These are phyloP conservation scores for Arthroderma uncinatum DNA, from an alignment of 2,329 filamentous ascomycete genomes.

Conservation along the genomic window DNA sequence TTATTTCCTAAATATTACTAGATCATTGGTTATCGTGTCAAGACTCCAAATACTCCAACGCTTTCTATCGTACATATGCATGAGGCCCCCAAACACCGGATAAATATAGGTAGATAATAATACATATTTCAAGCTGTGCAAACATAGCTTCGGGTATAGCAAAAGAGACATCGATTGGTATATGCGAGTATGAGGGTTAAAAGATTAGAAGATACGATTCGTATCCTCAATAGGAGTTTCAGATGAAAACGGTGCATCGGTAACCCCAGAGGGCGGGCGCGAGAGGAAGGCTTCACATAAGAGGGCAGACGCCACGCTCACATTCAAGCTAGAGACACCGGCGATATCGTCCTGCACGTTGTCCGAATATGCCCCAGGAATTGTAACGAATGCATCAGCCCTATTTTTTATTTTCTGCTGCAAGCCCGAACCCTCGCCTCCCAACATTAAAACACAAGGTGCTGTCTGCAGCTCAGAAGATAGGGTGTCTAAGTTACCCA, in stretches of 20 bases:
- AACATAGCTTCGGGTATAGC: background rate
- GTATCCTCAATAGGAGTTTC: background rate
- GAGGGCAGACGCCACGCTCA: slow-evolving; percentile 74
- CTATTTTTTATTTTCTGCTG: slow-evolving; percentile 51
- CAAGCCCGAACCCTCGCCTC: slow-evolving; percentile 68
- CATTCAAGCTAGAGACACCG: slow-evolving; percentile 80
- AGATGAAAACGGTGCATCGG: background rate
- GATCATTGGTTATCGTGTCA: background rate
- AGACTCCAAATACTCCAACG: background rate
- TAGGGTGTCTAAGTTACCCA: slow-evolving; percentile 8
- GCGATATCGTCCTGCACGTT: slow-evolving; percentile 31
- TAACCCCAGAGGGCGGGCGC: slow-evolving; percentile 14
- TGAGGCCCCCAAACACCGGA: background rate
- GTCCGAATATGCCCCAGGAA: slow-evolving; percentile 42
- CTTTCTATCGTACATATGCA: background rate
- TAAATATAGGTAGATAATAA: background rate
- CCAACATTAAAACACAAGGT: slow-evolving; percentile 70
- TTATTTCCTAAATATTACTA: background rate
- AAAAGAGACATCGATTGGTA: background rate
- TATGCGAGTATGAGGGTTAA: background rate
- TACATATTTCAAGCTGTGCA: background rate
- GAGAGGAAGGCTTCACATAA: slow-evolving; percentile 41
- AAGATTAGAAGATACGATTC: background rate
- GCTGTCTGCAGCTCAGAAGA: slow-evolving; percentile 39
- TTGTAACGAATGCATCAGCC: slow-evolving; percentile 54